Conservation (phyloP, 1,284 basidiomycete genomes). For the Marasmius sp. region DNA sequence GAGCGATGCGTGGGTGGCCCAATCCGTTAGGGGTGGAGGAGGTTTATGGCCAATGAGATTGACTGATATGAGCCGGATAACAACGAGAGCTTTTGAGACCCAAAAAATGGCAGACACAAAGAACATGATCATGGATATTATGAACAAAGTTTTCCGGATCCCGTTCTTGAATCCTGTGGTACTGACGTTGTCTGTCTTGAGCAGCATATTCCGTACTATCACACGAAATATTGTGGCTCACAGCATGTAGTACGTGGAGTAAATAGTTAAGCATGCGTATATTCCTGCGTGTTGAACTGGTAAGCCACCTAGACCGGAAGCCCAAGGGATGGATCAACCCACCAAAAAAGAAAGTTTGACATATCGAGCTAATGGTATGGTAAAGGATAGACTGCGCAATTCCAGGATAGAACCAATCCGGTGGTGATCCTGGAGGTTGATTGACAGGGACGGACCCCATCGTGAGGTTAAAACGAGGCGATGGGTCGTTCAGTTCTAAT, state of each 20-base stretch:
- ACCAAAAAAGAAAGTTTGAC: neutral
- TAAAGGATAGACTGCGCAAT: neutral
- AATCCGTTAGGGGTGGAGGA: neutral
- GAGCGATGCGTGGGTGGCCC: slow-evolving; percentile 6
- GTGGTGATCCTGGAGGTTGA: no score
- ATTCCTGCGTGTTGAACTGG: neutral
- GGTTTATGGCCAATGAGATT: slow-evolving; percentile 3
- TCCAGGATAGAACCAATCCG: no score
- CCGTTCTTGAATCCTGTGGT: slow-evolving; percentile 8
- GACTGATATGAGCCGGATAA: slow-evolving; percentile 10
- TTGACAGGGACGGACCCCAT: no score
- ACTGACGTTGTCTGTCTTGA: neutral
- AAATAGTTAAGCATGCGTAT: slow-evolving; percentile 6
- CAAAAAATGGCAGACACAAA: slow-evolving; percentile 18
- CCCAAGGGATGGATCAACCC: neutral
- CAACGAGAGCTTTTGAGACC: slow-evolving; percentile 12
- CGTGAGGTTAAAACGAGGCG: no score
- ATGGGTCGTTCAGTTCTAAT: no score
- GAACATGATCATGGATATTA: slow-evolving; percentile 11
- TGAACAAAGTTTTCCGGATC: slow-evolving; percentile 6
- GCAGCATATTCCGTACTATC: neutral
- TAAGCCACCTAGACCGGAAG: neutral
- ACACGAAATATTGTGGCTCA: neutral
- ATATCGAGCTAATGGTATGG: neutral
- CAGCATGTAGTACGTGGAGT: slow-evolving; percentile 9